phyloP scores from a whole-genome alignment of 257 asterid species.

The Thymus mandschuricus region DNA sequence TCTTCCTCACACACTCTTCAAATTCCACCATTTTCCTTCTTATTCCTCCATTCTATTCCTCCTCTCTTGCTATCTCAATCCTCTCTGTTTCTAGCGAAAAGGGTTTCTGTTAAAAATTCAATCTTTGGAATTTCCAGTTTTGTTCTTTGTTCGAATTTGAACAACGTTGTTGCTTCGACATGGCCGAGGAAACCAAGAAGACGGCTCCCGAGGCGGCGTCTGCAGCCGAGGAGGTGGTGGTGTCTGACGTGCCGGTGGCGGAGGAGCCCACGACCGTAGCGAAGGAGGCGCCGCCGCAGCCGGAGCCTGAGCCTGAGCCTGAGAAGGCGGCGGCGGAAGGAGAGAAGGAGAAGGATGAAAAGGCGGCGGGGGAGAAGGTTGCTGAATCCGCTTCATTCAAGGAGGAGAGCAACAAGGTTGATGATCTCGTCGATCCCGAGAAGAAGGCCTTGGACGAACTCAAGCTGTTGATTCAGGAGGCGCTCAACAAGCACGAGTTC shows the following conservation, averaged over 20 bases:
- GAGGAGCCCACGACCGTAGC: constrained; percentile 40
- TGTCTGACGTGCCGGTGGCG: constrained; percentile 59
- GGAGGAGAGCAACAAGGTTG: constrained; percentile 91
- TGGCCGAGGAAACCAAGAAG: constrained; percentile 83
- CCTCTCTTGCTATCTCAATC: constrained; percentile 13
- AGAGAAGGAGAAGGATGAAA: constrained; percentile 35
- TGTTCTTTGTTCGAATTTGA: background rate
- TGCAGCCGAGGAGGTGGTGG: constrained; percentile 46
- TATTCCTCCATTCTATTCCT: background rate
- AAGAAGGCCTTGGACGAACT: constrained; percentile 92
- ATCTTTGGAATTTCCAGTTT: constrained; percentile 14
- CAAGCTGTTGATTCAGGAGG: constrained; percentile 67
- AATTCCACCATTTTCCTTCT: constrained; percentile 17
- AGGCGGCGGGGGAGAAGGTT: constrained; percentile 40
- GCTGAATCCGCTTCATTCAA: constrained; percentile 74
- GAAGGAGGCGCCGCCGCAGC: constrained; percentile 48
- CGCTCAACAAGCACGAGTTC: constrained; percentile 79
- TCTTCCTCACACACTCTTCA: constrained; percentile 37
- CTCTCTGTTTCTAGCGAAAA: background rate
- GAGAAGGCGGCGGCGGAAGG: constrained; percentile 35
- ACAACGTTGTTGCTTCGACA: constrained; percentile 29
- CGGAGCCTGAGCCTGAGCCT: constrained; percentile 42
- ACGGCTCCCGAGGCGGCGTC: constrained; percentile 53
- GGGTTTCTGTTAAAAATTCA: constrained; percentile 5
- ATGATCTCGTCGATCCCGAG: constrained; percentile 84